A percentile compares a stretch with the other conserved stretches of the same genome.
phyloP scores from a whole-genome alignment of 805 yeast species.

The Wickerhamiella brachini region DNA sequence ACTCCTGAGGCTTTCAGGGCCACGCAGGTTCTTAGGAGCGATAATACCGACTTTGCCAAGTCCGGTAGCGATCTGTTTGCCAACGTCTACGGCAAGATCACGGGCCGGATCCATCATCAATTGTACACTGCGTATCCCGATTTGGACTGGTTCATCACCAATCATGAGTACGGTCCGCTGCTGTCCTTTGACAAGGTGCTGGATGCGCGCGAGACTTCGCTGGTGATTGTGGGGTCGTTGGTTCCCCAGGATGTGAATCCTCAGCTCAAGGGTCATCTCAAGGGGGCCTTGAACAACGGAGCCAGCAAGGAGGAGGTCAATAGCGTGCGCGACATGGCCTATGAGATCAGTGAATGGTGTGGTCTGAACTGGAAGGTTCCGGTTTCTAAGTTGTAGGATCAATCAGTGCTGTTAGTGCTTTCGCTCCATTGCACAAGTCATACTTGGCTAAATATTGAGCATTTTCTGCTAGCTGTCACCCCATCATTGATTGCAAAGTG shows the following conservation, averaged over 20 bases:
- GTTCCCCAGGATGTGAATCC: constrained; percentile 92
- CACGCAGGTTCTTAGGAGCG: constrained; percentile 17
- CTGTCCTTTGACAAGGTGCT: constrained; percentile 55
- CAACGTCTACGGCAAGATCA: constrained; percentile 60
- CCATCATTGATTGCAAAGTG: too few relatives aligned
- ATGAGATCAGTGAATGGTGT: constrained; percentile 58
- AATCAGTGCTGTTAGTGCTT: too few relatives aligned
- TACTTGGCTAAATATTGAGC: too few relatives aligned
- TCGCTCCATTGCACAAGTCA: too few relatives aligned
- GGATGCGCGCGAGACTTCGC: constrained; percentile 53
- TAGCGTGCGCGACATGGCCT: constrained; percentile 46
- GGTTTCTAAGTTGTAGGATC: constrained; percentile 36
- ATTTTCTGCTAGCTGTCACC: too few relatives aligned
- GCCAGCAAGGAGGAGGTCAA: constrained; percentile 49
- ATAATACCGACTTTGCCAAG: constrained; percentile 14
- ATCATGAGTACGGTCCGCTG: constrained; percentile 65
- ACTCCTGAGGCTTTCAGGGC: constrained; percentile 44
- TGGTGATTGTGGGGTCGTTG: constrained; percentile 63
- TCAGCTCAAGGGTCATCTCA: constrained; percentile 79
- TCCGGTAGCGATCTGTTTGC: constrained; percentile 62
- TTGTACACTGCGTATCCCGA: constrained; percentile 72
- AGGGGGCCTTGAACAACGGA: constrained; percentile 74
- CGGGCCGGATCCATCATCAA: constrained; percentile 51
- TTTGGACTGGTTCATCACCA: constrained; percentile 57
- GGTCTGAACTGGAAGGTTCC: constrained; percentile 49